A percentile compares a stretch with the other conserved stretches of the same genome.
Evolutionary conservation across 2,329 filamentous ascomycete species (phyloP).

Genomic region (Epichloe bromicola): DNA sequence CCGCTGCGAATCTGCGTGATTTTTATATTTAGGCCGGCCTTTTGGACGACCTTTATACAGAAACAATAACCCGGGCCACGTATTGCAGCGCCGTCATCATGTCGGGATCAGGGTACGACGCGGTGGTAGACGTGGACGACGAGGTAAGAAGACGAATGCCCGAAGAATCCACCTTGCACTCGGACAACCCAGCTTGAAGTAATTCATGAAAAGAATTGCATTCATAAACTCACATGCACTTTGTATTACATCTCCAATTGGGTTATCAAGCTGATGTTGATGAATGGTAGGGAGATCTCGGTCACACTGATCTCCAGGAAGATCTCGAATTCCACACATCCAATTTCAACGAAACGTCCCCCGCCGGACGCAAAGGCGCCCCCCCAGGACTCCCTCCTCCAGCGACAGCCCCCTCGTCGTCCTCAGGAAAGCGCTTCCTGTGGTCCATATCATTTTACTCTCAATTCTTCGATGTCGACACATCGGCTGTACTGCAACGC

Average conservation of each 20-base stretch:
- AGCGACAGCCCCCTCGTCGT: conserved; percentile 34
- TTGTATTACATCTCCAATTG: not conserved
- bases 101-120: conserved; percentile 86
- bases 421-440: conserved; percentile 68
- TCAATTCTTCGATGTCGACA: conserved; percentile 98
- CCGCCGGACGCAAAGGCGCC: conserved; percentile 34
- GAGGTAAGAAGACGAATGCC: conserved; percentile 44
- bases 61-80: conserved; percentile 9
- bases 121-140: conserved; percentile 93
- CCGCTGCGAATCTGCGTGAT: not conserved
- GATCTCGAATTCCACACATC: conserved; percentile 98
- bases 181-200: not conserved
- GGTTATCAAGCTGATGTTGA: not conserved
- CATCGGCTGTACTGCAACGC: conserved; percentile 71
- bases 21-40: not conserved
- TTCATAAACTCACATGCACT: not conserved
- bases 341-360: conserved; percentile 54
- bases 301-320: conserved; percentile 94
- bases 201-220: not conserved
- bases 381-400: conserved; percentile 42
- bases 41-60: not conserved
- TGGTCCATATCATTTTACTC: conserved; percentile 92
- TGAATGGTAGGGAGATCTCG: conserved; percentile 71
- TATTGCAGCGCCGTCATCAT: conserved; percentile 31
- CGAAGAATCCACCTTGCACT: not conserved